A percentile compares a stretch with the other conserved stretches of the same genome.
Conservation (phyloP, 192 early-diverging fungal species). For the Backusella tuberculispora region DNA sequence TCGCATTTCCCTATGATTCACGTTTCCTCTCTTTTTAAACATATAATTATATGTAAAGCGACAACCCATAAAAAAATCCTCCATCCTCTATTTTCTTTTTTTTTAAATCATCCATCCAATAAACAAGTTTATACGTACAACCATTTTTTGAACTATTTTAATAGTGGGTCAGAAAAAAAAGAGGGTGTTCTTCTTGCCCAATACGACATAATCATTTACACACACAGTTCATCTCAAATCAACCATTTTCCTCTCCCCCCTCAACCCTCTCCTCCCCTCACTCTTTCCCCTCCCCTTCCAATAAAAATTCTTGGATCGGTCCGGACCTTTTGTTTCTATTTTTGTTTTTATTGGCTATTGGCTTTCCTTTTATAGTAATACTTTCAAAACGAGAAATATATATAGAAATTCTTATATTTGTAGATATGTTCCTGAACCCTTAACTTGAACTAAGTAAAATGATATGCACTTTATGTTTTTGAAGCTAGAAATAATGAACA, state of each 20-base stretch:
- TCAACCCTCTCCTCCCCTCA: neutral
- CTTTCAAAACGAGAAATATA: too few relatives aligned
- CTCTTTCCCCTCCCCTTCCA: neutral
- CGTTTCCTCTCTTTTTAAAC: conserved; percentile 12
- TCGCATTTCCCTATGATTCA: neutral
- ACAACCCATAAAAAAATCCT: neutral
- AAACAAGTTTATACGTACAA: conserved; percentile 23
- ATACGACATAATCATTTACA: conserved; percentile 7
- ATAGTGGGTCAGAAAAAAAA: conserved; percentile 20
- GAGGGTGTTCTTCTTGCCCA: conserved; percentile 10
- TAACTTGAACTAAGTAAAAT: too few relatives aligned
- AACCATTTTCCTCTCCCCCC: too few relatives aligned
- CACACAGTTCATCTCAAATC: too few relatives aligned
- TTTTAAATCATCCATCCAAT: conserved; percentile 23
- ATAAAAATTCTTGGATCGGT: neutral
- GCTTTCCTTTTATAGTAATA: too few relatives aligned
- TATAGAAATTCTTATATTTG: too few relatives aligned
- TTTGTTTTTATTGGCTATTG: too few relatives aligned
- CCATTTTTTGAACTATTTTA: conserved; percentile 22
- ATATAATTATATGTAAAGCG: too few relatives aligned
- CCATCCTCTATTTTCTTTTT: neutral
- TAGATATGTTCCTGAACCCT: too few relatives aligned
- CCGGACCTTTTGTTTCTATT: neutral
- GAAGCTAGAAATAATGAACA: too few relatives aligned
- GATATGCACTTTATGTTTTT: too few relatives aligned